Base-by-base conservation (phyloP, 805 yeast genomes). In the Candida maltosa region DNA sequence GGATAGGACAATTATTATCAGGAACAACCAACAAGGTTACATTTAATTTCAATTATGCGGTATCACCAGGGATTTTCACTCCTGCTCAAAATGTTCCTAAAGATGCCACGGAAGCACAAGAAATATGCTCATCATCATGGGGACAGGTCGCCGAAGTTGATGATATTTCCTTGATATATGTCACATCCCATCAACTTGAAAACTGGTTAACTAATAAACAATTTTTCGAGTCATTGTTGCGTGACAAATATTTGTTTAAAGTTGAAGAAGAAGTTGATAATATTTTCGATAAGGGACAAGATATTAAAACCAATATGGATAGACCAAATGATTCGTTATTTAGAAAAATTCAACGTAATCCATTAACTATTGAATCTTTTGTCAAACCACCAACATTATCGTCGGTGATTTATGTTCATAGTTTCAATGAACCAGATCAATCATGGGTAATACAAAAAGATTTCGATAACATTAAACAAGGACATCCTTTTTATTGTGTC, bases 81-180 rank as follows among this genome's bases (percentile, higher is more conserved):
- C 66, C 66, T 1, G 29, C 28, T 1, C 44, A 39, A 18, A 61
- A 57, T 26, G 34, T 46, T 8, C 52, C 58, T 4, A 38, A 44
- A 1, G 33, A 37, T 7, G 37, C 47, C 4, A 49, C 56, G 1
- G 27, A 40, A 12, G 47, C 68, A 4, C 41, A 46, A 4, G 69
- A 63, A 37, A 34, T 63, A 6, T 63, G 69, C 39, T 60, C 67
- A 9, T 42, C 64, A 11, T 60, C 67, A 10, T 62, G 68, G 67
- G 63, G 57, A 4, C 69, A 62, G 39, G 27, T 59, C 2, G 45
- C 45, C 28, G 61, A 48, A 16, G 38, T 18, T 2, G 60, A 61
- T 30, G 52, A 48, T 25, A 36, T 35, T 28, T 39, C 47, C 2
- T 40, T 63, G 19, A 23, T 60, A 7, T 63, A 59, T 37, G 50